Base-by-base conservation (phyloP, 148 eudicot genomes). In the Camellia lanceoleosa region DNA sequence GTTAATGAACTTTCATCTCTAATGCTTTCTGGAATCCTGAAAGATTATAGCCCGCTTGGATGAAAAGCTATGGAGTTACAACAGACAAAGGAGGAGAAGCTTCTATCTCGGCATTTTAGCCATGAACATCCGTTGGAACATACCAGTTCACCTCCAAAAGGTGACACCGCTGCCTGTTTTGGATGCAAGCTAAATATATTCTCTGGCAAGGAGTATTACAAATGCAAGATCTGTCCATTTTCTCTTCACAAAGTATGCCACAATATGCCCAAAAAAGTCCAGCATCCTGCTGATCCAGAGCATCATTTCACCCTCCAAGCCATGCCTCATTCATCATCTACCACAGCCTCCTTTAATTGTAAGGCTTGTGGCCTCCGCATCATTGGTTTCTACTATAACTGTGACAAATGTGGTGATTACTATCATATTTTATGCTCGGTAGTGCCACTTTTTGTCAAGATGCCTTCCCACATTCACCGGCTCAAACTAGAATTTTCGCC, bases 201-300 rank as follows among this genome's bases (percentile, higher is more conserved):
- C 10, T 62, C 86, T 0, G 64, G 77, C 56, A 81, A 74, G 18
- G 41, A 23, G 62, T 86, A 67, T 73, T 86, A 80, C 79, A 77
- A 78, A 61, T 86, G 88, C 86, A 80, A 78, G 62, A 30, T 19
- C 3, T 86, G 88, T 72, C 30, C 55, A 4, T 86, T 78, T 76
- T 83, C 49, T 68, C 88, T 86, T 64, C 88, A 86, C 80, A 79
- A 74, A 70, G 82, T 83, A 4, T 86, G 88, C 80, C 75, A 80
- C 78, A 81, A 69, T 61, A 80, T 86, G 86, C 86, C 88, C 73
- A 56, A 70, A 75, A 73, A 78, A 42, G 86, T 75, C 61, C 66
- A 78, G 15, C 88, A 86, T 11, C 88, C 88, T 2, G 78, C 77
- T 1, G 86, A 86, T 44, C 86, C 82, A 9, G 59, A 74, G 41